A percentile compares a stretch with the other conserved stretches of the same genome.
phyloP scores from a whole-genome alignment of 2,329 filamentous ascomycete genomes.

The Alternaria viburni region DNA sequence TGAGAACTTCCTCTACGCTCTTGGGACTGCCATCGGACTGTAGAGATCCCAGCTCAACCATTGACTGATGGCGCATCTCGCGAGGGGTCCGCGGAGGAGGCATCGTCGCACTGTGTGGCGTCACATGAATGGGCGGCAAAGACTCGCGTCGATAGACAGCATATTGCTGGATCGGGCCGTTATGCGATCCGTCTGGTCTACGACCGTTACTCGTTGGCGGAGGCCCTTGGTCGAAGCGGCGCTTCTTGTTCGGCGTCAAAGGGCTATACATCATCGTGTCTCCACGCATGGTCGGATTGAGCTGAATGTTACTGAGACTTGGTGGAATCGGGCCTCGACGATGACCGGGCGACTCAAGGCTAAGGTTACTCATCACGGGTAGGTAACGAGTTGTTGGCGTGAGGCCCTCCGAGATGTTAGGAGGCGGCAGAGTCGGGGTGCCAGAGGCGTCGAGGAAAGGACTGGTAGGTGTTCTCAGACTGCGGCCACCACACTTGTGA shows the following conservation, averaged over 20 bases:
- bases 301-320: constrained; percentile 37
- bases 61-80: constrained; percentile 26
- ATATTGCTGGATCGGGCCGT: constrained; percentile 30
- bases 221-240: constrained; percentile 43
- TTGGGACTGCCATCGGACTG: constrained; percentile 33
- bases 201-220: constrained; percentile 55
- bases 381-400: constrained; percentile 44
- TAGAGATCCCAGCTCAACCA: constrained; percentile 11
- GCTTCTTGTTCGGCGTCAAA: constrained; percentile 44
- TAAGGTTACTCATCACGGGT: constrained; percentile 50
- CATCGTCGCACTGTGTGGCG: constrained; percentile 41
- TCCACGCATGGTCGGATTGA: constrained; percentile 28
- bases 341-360: constrained; percentile 46
- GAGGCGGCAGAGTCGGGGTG: constrained; percentile 50
- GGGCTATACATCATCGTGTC: constrained; percentile 39
- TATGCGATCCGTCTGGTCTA: constrained; percentile 62
- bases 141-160: constrained; percentile 35
- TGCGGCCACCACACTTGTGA: constrained; percentile 73
- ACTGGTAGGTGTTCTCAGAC: constrained; percentile 67
- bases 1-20: constrained; percentile 72
- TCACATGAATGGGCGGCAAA: constrained; percentile 41
- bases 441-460: constrained; percentile 57
- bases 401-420: constrained; percentile 38
- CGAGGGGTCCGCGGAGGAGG: constrained; percentile 43
- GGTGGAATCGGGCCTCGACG: constrained; percentile 34